Evolutionary conservation across 371 early-diverging fungal species (phyloP).

Genomic region (Circinella umbellata): DNA sequence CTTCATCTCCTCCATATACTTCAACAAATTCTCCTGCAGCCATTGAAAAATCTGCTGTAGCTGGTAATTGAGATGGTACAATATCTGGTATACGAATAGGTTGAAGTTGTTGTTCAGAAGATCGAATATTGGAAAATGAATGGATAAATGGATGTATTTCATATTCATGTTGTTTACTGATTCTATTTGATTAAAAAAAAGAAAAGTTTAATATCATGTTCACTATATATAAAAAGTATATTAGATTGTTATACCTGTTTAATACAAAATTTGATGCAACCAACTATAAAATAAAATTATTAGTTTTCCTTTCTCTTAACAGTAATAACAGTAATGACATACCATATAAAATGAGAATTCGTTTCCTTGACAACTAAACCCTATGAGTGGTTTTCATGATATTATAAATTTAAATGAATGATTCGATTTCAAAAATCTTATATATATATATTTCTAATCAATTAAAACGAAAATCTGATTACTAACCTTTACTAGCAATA

Average conservation of each 20-base stretch:
- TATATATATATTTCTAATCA: too few species aligned
- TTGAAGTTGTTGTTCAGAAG: constrained; percentile 63
- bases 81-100: constrained; percentile 85
- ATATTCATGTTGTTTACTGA: constrained; percentile 49
- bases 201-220: too few species aligned
- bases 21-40: constrained; percentile 96
- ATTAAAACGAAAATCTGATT: background rate
- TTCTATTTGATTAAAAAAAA: background rate
- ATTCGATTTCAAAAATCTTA: background rate
- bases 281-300: constrained; percentile 49
- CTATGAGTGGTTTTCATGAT: constrained; percentile 23
- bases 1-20: constrained; percentile 67
- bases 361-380: constrained; percentile 85
- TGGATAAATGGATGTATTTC: constrained; percentile 90
- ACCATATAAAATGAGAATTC: constrained; percentile 83
- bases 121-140: constrained; percentile 81
- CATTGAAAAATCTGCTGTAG: constrained; percentile 89
- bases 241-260: constrained; percentile 56
- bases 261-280: constrained; percentile 88
- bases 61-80: constrained; percentile 67
- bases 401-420: background rate
- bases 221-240: background rate
- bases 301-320: too few species aligned
- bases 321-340: constrained; percentile 11
- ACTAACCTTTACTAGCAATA: constrained; percentile 68